Evolutionary conservation across 495 filamentous ascomycete genomes (phyloP).

Genomic region (Aspergillus sclerotioniger): DNA sequence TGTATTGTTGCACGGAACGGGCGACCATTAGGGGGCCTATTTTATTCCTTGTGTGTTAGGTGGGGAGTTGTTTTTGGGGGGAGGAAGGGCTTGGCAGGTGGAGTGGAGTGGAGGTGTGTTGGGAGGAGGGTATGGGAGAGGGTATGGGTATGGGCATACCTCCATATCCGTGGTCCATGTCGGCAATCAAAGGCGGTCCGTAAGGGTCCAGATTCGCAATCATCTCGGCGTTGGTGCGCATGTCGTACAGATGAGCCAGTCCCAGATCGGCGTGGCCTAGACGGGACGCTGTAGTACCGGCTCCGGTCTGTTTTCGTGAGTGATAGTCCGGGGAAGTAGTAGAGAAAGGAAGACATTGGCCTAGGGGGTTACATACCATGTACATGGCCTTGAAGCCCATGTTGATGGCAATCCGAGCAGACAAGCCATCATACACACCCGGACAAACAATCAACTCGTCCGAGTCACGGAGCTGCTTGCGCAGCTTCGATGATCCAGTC

Average conservation of each 20-base stretch:
- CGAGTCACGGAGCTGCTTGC: slow-evolving; percentile 41
- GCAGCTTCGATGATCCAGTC: slow-evolving; percentile 46
- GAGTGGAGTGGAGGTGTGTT: neutral
- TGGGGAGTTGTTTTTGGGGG: neutral
- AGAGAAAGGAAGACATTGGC: slow-evolving; percentile 1
- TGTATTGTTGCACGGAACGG: slow-evolving; percentile 63
- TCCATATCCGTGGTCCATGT: slow-evolving; percentile 66
- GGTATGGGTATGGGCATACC: slow-evolving; percentile 42
- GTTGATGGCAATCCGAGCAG: slow-evolving; percentile 60
- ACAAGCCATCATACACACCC: slow-evolving; percentile 69
- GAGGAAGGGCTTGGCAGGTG: neutral
- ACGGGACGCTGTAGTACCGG: slow-evolving; percentile 61
- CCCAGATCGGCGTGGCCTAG: slow-evolving; percentile 67
- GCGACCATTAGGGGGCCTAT: slow-evolving; percentile 62
- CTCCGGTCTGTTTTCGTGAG: slow-evolving; percentile 54
- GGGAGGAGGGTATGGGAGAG: too few relatives aligned
- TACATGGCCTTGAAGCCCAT: slow-evolving; percentile 63
- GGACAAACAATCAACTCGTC: slow-evolving; percentile 54
- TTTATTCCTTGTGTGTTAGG: too few relatives aligned
- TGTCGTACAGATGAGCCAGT: slow-evolving; percentile 62
- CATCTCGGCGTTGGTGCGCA: slow-evolving; percentile 64
- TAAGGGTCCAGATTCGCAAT: slow-evolving; percentile 60
- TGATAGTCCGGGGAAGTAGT: neutral
- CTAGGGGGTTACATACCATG: slow-evolving; percentile 64
- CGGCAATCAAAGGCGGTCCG: slow-evolving; percentile 63